Percentiles rank a stretch among this genome's conserved stretches.
These are phyloP conservation scores for Colletotrichum sansevieriae DNA, from an alignment of 2,329 filamentous ascomycete species.

Conservation along the genomic window DNA sequence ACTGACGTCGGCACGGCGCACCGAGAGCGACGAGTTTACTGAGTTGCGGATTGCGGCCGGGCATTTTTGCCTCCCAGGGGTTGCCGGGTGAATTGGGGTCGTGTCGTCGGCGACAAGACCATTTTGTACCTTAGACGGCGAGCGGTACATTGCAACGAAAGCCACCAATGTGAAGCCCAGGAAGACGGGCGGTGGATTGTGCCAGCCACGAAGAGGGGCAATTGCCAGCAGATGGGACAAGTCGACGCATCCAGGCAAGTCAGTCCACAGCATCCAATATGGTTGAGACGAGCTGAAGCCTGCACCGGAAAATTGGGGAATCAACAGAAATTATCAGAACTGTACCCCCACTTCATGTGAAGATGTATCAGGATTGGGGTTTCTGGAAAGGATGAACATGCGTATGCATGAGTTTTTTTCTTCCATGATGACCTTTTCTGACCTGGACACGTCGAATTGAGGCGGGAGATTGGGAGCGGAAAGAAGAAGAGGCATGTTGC, in stretches of 20 bases:
- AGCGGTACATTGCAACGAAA: conserved; percentile 10
- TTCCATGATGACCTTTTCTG: conserved; percentile 1
- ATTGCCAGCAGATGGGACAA: conserved; percentile 16
- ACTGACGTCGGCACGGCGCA: conserved; percentile 32
- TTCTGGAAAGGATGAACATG: not conserved
- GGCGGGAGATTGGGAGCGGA: conserved; percentile 9
- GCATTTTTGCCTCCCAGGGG: conserved; percentile 32
- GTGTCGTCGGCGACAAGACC: not conserved
- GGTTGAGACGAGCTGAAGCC: conserved; percentile 36
- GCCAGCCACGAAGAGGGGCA: conserved; percentile 28
- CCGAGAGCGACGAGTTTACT: conserved; percentile 1
- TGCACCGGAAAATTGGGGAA: conserved; percentile 33
- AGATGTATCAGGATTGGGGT: conserved; percentile 20
- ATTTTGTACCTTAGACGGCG: not conserved
- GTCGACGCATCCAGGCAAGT: conserved; percentile 31
- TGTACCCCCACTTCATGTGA: conserved; percentile 40
- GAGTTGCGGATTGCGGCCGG: conserved; percentile 5
- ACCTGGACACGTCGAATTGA: conserved; percentile 4
- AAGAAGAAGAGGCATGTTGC: not conserved
- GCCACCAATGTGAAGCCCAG: conserved; percentile 36
- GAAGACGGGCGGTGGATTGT: conserved; percentile 20
- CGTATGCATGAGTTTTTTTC: conserved; percentile 20
- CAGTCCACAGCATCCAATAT: conserved; percentile 32
- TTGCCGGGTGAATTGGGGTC: conserved; percentile 32
- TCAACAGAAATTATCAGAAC: conserved; percentile 15